Evolutionary conservation across 352 stramenopile species (phyloP).

Genomic region (Phytophthora melonis): DNA sequence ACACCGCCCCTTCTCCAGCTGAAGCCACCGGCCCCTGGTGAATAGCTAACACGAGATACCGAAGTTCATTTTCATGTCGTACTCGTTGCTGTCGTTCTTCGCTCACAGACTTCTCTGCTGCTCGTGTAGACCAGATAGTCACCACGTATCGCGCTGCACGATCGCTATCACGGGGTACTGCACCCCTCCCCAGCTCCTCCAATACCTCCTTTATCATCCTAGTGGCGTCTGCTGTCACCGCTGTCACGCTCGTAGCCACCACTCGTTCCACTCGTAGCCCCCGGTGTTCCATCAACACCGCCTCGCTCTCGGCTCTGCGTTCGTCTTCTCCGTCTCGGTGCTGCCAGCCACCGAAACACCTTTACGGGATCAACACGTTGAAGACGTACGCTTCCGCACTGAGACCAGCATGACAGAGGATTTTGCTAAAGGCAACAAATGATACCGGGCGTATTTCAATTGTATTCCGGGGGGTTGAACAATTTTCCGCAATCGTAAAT

Average conservation of each 20-base stretch:
- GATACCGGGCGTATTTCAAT: neutral
- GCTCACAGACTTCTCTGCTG: neutral
- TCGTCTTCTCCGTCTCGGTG: no score
- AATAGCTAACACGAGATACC: neutral
- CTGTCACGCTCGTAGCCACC: neutral
- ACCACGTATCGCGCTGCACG: neutral
- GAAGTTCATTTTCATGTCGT: neutral
- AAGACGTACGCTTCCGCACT: neutral
- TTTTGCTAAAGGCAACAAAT: neutral
- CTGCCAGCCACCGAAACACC: conserved; percentile 1
- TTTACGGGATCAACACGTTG: conserved; percentile 7
- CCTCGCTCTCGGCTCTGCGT: no score
- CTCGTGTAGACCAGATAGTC: neutral
- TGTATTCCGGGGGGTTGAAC: neutral
- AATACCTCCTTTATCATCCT: neutral
- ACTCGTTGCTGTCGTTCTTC: neutral
- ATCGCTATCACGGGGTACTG: neutral
- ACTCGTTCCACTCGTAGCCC: no score
- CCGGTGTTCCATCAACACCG: no score
- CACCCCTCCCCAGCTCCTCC: neutral
- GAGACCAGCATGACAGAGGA: no score
- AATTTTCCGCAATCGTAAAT: neutral
- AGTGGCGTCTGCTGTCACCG: neutral
- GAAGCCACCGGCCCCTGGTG: neutral
- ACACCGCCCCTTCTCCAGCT: neutral